Percentiles rank a stretch among this genome's conserved stretches.
phyloP scores from a whole-genome alignment of 2,329 filamentous ascomycete genomes.

The Penicillium expansum region DNA sequence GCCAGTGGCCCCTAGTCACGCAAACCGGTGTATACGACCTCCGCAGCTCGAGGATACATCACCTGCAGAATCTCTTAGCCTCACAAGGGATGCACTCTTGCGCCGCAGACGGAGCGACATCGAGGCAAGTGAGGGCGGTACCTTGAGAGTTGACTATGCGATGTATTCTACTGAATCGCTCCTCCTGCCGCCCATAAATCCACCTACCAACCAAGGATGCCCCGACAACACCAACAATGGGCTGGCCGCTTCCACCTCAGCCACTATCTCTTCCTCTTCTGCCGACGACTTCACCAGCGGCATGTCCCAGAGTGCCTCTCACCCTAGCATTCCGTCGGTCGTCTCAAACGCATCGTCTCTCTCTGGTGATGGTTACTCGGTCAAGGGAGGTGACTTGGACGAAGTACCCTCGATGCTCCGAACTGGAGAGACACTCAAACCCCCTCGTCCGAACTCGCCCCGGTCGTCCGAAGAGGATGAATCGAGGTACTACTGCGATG shows the following conservation, averaged over 20 bases:
- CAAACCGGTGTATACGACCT: slow-evolving; percentile 38
- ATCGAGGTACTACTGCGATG: slow-evolving; percentile 41
- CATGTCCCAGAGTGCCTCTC: slow-evolving; percentile 48
- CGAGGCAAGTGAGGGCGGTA: slow-evolving; percentile 21
- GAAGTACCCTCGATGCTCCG: slow-evolving; percentile 41
- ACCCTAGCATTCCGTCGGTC: slow-evolving; percentile 48
- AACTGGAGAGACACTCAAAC: slow-evolving; percentile 44
- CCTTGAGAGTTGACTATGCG: slow-evolving; percentile 24
- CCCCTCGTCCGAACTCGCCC: slow-evolving; percentile 19
- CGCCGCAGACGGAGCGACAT: slow-evolving; percentile 32
- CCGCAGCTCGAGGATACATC: slow-evolving; percentile 34
- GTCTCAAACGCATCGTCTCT: slow-evolving; percentile 47
- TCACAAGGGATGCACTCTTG: slow-evolving; percentile 36
- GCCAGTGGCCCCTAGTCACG: slow-evolving; percentile 13
- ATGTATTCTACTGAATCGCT: slow-evolving; percentile 24
- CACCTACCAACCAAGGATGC: slow-evolving; percentile 15
- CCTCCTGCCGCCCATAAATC: slow-evolving; percentile 17
- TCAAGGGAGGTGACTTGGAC: slow-evolving; percentile 29
- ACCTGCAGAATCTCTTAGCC: slow-evolving; percentile 35
- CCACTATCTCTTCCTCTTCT: slow-evolving; percentile 48
- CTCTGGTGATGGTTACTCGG: slow-evolving; percentile 38
- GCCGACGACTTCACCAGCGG: slow-evolving; percentile 46
- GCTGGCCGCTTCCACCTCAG: slow-evolving; percentile 38
- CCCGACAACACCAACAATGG: slow-evolving; percentile 24
- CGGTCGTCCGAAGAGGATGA: slow-evolving; percentile 38